These are phyloP conservation scores for Metrosideros polymorpha DNA, from an alignment of 441 rosid genomes.

Conservation along the genomic window DNA sequence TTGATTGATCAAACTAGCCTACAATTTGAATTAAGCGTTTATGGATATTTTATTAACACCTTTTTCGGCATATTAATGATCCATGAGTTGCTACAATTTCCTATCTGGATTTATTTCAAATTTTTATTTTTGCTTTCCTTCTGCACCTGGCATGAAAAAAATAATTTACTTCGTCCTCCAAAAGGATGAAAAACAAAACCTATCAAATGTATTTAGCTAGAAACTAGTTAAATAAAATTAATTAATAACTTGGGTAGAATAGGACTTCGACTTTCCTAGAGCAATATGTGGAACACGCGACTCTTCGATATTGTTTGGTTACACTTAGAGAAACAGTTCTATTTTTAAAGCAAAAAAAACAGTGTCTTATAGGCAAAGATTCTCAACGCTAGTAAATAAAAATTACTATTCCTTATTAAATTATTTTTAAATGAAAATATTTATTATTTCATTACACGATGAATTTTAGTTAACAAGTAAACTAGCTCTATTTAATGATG, in stretches of 20 bases:
- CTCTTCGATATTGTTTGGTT: not conserved
- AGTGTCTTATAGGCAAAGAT: not conserved
- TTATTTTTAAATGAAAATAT: not conserved
- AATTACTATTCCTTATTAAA: not conserved
- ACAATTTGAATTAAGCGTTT: not conserved
- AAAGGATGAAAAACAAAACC: not conserved
- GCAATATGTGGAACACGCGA: not conserved
- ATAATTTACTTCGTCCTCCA: not conserved
- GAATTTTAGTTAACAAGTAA: not conserved
- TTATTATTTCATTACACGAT: not conserved
- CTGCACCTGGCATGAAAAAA: not conserved
- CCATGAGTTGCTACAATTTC: not conserved
- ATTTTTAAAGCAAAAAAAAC: not conserved
- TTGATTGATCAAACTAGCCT: not conserved
- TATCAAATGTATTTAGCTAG: not conserved
- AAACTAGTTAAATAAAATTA: not conserved
- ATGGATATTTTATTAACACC: not conserved
- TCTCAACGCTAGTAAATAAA: not conserved
- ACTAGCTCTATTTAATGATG: not conserved
- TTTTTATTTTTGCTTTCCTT: not conserved
- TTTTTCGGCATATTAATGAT: not conserved
- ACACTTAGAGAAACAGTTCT: not conserved
- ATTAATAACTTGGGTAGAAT: not conserved
- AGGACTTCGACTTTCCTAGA: not conserved
- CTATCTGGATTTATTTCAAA: not conserved